Evolutionary conservation across 2,329 filamentous ascomycete genomes (phyloP), one percentile per base, ranked within the genome.

Genomic region (Diaporthe sp.): DNA sequence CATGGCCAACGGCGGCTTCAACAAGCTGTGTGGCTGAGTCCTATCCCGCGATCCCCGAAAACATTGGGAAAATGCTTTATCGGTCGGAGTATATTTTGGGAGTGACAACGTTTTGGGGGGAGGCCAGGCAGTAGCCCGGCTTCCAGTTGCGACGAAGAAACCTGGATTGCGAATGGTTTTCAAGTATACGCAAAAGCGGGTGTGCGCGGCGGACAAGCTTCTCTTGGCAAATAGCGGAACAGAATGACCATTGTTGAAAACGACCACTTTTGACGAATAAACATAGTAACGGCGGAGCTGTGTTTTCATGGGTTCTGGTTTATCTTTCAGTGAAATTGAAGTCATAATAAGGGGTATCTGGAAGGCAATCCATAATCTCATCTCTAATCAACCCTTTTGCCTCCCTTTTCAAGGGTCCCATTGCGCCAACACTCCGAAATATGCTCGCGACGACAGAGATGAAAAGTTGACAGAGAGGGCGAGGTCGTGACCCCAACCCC

Each of bases 1-100:
- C 22, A 76, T 79, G 22, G 75, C 78, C 19, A 76, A 74, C 25
- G 81, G 81, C 37, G 81, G 78, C 1, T 82, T 80, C 70, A 79
- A 82, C 68, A 78, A 76, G 72, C 71, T 81, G 6, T 82, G 81
- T 73, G 51, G 65, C 39, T n/a, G 34, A 72, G 37, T 34, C 51
- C 34, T 7, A 8, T 9, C 19, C 37, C 31, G 4, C 58, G 8
- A 25, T 73, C 28, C 51, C 51, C 4, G 60, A 13, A 17, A 22
- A 7, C 15, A 19, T 13, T 22, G 8, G 25, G 39, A 17, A 3
- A 6, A 25, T 15, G 19, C 19, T 49, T 39, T 13, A 39, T 39
- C 12, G 46, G 46, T n/a, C 22, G 46, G 46, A 22, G 22, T 51
- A 5, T 15, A 19, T 62, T 28, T 62, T 62, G n/a, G 39, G 7